These are phyloP conservation scores for Mycena haematopus DNA, from an alignment of 768 basidiomycete species.

Conservation along the genomic window DNA sequence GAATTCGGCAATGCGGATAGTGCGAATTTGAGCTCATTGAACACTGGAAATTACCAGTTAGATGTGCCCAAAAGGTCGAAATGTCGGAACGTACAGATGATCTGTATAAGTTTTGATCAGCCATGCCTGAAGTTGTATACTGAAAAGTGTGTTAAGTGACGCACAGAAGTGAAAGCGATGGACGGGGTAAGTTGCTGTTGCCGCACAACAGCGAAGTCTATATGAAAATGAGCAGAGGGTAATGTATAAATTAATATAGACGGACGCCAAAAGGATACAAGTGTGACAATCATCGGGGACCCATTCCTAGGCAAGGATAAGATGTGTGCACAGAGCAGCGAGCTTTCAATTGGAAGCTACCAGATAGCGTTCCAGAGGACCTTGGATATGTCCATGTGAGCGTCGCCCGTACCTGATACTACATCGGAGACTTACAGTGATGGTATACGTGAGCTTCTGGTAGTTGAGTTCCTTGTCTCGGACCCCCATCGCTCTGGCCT, in stretches of 20 bases:
- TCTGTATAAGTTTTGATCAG: background rate
- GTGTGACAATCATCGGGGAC: constrained; percentile 41
- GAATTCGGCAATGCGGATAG: constrained; percentile 45
- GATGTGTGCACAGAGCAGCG: background rate
- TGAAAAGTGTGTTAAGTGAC: background rate
- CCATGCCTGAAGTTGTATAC: background rate
- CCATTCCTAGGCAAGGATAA: constrained; percentile 32
- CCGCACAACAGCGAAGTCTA: constrained; percentile 61
- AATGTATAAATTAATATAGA: constrained; percentile 30
- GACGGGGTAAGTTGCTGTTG: constrained; percentile 47
- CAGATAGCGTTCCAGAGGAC: constrained; percentile 55
- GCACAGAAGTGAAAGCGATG: constrained; percentile 1
- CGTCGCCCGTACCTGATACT: background rate
- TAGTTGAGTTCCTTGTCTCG: constrained; percentile 82
- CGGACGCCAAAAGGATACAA: constrained; percentile 48
- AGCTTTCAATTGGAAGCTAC: constrained; percentile 19
- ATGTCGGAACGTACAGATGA: background rate
- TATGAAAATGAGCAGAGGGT: constrained; percentile 58
- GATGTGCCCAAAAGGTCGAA: background rate
- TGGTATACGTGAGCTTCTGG: constrained; percentile 84
- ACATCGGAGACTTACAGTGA: constrained; percentile 58
- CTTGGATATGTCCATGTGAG: constrained; percentile 28
- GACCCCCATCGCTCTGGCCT: constrained; percentile 70
- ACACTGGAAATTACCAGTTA: background rate
- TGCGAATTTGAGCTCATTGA: background rate